Conservation (phyloP, 495 filamentous ascomycete species). For the Aspergillus sparsus region DNA sequence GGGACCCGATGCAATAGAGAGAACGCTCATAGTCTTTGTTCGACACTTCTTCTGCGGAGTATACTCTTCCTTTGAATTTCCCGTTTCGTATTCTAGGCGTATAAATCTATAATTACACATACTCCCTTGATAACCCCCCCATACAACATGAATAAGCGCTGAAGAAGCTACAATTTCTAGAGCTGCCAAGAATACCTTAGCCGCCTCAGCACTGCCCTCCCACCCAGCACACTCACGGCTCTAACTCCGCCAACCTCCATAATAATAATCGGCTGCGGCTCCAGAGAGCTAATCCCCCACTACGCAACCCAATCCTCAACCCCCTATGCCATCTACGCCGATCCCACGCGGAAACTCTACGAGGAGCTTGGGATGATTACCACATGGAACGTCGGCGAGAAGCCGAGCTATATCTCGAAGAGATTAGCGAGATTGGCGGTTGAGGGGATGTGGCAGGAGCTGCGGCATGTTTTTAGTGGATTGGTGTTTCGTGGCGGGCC, state of each 20-base stretch:
- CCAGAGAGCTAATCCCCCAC: constrained; percentile 67
- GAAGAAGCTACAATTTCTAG: constrained; percentile 29
- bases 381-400: constrained; percentile 60
- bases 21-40: constrained; percentile 77
- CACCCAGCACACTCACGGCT: constrained; percentile 42
- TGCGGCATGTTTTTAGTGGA: constrained; percentile 54
- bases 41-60: constrained; percentile 91
- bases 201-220: constrained; percentile 61
- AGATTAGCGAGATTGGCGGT: constrained; percentile 46
- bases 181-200: constrained; percentile 66
- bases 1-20: constrained; percentile 50
- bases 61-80: constrained; percentile 34
- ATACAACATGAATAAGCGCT: neutral
- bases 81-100: neutral
- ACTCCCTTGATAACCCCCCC: neutral
- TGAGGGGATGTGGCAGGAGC: constrained; percentile 54
- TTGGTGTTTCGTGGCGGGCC: constrained; percentile 67
- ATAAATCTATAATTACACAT: neutral
- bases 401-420: constrained; percentile 67
- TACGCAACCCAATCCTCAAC: constrained; percentile 65
- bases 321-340: constrained; percentile 79
- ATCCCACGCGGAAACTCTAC: constrained; percentile 72
- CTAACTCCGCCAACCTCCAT: constrained; percentile 64
- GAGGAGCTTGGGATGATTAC: constrained; percentile 68
- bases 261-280: constrained; percentile 76